Evolutionary conservation across 2,329 filamentous ascomycete species (phyloP).

Genomic region (Fusarium floridanum): DNA sequence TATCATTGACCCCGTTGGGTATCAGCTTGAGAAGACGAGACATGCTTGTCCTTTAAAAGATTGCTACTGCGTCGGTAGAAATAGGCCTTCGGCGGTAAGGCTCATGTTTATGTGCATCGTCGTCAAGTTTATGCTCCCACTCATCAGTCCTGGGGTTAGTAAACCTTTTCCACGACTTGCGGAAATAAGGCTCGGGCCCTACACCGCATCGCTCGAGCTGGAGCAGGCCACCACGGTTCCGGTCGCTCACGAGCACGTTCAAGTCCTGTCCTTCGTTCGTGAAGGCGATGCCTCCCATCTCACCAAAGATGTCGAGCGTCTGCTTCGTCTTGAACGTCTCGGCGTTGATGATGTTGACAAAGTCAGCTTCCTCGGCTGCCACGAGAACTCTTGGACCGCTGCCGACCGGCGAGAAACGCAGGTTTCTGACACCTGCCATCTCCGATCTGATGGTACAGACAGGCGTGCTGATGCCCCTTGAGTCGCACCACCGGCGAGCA

Average conservation of each 20-base stretch:
- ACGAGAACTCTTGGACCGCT: slow-evolving; percentile 76
- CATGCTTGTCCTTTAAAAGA: slow-evolving; percentile 17
- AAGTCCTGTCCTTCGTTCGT: slow-evolving; percentile 76
- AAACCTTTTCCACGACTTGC: slow-evolving; percentile 34
- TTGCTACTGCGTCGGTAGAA: slow-evolving; percentile 32
- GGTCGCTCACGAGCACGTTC: slow-evolving; percentile 76
- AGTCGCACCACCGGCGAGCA: slow-evolving; percentile 74
- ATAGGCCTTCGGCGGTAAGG: slow-evolving; percentile 32
- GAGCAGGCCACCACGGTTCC: slow-evolving; percentile 74
- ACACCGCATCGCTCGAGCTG: slow-evolving; percentile 66
- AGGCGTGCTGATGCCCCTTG: slow-evolving; percentile 61
- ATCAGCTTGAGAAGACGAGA: neutral
- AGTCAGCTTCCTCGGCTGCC: slow-evolving; percentile 82
- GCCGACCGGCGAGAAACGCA: slow-evolving; percentile 80
- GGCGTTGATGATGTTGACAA: slow-evolving; percentile 78
- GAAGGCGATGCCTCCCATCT: slow-evolving; percentile 77
- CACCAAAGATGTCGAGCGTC: slow-evolving; percentile 79
- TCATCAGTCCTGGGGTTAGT: slow-evolving; percentile 4
- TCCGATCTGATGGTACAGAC: slow-evolving; percentile 71
- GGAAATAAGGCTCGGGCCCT: slow-evolving; percentile 45
- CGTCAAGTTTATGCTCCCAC: slow-evolving; percentile 29
- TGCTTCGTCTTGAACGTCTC: slow-evolving; percentile 75
- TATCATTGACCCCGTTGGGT: slow-evolving; percentile 1
- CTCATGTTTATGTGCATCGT: slow-evolving; percentile 22
- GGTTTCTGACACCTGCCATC: slow-evolving; percentile 76